A percentile compares a stretch with the other conserved stretches of the same genome.
Evolutionary conservation across 1,139 yeast genomes (phyloP).

Genomic region (Kurtzmaniella quercitrusa): DNA sequence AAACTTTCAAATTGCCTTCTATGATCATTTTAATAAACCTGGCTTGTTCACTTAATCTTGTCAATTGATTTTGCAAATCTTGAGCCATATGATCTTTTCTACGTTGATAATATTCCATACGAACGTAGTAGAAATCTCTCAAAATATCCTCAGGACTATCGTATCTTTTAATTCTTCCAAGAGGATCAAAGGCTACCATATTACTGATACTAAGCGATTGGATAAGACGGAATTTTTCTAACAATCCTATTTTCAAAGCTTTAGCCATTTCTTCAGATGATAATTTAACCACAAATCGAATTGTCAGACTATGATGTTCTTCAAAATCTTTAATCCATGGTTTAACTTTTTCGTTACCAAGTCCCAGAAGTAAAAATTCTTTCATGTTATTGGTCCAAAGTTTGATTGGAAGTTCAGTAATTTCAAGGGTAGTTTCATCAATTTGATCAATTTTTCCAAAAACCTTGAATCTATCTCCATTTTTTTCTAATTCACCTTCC

Average conservation of each 20-base stretch:
- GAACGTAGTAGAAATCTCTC: constrained; percentile 76
- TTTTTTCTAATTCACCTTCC: constrained; percentile 74
- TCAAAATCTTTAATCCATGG: constrained; percentile 95
- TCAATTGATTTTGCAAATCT: constrained; percentile 68
- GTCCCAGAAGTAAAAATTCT: constrained; percentile 72
- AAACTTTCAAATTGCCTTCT: constrained; percentile 63
- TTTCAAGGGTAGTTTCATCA: constrained; percentile 77
- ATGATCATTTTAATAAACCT: constrained; percentile 88
- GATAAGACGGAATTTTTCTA: constrained; percentile 77
- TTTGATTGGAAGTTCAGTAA: constrained; percentile 88
- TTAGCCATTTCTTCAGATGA: constrained; percentile 80
- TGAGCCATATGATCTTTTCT: constrained; percentile 79
- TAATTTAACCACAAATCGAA: constrained; percentile 74
- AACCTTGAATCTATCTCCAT: constrained; percentile 67
- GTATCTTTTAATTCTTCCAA: constrained; percentile 83
- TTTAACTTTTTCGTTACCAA: constrained; percentile 67
- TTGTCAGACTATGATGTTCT: constrained; percentile 84
- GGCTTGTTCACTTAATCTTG: constrained; percentile 77
- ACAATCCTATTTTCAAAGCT: constrained; percentile 66
- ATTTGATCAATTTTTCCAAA: constrained; percentile 78
- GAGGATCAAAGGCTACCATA: constrained; percentile 96
- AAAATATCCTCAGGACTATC: constrained; percentile 72
- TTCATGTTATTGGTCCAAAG: constrained; percentile 92
- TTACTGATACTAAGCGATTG: constrained; percentile 69
- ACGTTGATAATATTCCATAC: constrained; percentile 86